Conservation (phyloP, 2,329 filamentous ascomycete species). For the Alternaria arbusti region DNA sequence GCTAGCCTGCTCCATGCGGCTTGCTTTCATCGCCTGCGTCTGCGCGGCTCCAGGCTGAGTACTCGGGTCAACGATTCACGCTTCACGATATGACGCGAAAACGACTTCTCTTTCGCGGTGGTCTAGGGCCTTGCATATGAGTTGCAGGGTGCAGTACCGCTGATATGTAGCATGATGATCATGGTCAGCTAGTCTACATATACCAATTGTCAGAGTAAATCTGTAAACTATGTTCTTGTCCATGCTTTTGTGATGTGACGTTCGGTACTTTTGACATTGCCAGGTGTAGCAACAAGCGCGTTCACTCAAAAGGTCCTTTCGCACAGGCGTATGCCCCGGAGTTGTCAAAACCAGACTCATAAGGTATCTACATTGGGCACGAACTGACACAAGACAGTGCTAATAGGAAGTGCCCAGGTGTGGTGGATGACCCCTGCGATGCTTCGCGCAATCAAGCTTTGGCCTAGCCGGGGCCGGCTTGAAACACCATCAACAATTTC, state of each 20-base stretch:
- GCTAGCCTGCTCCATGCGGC: background rate
- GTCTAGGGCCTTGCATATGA: constrained; percentile 14
- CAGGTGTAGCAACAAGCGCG: background rate
- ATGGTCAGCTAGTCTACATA: constrained; percentile 15
- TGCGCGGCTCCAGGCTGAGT: background rate
- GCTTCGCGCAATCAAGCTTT: constrained; percentile 11
- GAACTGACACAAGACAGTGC: background rate
- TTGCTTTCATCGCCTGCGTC: background rate
- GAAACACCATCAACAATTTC: constrained; percentile 1
- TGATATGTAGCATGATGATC: constrained; percentile 4
- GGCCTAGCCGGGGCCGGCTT: background rate
- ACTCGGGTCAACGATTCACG: background rate
- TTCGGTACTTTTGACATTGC: background rate
- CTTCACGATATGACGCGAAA: constrained; percentile 1
- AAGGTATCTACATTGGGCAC: background rate
- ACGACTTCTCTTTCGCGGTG: constrained; percentile 11
- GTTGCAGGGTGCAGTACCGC: constrained; percentile 16
- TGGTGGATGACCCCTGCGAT: background rate
- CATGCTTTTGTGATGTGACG: background rate
- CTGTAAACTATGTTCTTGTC: background rate
- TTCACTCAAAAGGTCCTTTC: background rate
- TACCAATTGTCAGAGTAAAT: background rate
- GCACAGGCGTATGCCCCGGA: background rate
- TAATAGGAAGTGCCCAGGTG: background rate
- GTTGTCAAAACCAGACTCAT: background rate